Evolutionary conservation across 176 grass and related monocot genomes (phyloP), one percentile per base, ranked within the genome.

Genomic region (Oryza officinalis): DNA sequence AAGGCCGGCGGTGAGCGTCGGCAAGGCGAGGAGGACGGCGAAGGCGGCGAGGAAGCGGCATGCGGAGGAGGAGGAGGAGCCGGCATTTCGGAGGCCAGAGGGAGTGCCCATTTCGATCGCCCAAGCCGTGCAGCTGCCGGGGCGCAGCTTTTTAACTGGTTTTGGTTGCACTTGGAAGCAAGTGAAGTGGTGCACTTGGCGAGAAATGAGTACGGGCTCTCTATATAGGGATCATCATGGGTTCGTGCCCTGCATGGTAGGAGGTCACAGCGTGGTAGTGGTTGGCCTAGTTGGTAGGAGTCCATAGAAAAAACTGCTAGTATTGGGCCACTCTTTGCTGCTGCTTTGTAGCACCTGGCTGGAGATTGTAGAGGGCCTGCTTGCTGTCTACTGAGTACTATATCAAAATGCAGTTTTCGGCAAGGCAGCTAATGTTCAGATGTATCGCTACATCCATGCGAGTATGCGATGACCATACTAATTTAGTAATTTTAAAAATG

Each of bases 161-260:
- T 49, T 4, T 43, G 64, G 74, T 63, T 85, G 77, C 81, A 14
- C 83, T 78, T 80, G 50, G 78, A 82, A 74, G 84, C 86, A 83
- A 54, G 17, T 83, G 87, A 87, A 61, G 77, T 73, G 82, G 84
- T 84, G 85, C 75, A 81, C 72, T 76, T 85, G n/a, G 59, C 17
- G 46, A 49, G 27, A 69, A 57, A 71, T 72, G 73, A 63, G 87
- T 81, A 57, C 43, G 32, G 18, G 69, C 32, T 81, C 92, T 85
- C 85, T 91, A 89, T 91, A 87, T 90, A 85, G 17, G 59, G 20
- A 32, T 40, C 37, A 75, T 83, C 45, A 79, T 87, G 80, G 57
- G 26, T 72, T 85, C 76, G 59, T 91, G 89, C 33, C 41, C 45
- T 94, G 86, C 85, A 88, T 89, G 86, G 84, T 94, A 81, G 86